phyloP scores from a whole-genome alignment of 2,329 filamentous ascomycete species.

The Cytospora leucostoma region DNA sequence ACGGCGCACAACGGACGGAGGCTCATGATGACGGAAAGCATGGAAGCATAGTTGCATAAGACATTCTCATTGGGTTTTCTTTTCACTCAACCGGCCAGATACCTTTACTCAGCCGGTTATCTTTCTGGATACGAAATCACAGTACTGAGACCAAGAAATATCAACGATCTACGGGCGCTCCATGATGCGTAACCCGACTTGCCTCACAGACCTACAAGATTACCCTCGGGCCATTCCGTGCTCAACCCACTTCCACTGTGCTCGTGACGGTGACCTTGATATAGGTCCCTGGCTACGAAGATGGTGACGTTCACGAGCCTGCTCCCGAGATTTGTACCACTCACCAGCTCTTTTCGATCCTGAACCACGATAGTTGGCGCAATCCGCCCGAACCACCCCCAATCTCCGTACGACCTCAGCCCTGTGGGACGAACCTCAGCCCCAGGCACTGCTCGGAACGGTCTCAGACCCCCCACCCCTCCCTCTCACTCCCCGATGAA shows the following conservation, averaged over 20 bases:
- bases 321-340: background rate
- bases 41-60: background rate
- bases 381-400: background rate
- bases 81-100: background rate
- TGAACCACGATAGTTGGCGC: background rate
- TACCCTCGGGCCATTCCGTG: too few relatives aligned
- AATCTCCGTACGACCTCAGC: background rate
- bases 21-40: background rate
- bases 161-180: background rate
- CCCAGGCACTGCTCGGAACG: background rate
- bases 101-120: background rate
- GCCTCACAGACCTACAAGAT: background rate
- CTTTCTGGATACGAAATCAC: background rate
- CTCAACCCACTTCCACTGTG: too few relatives aligned
- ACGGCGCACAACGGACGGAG: background rate
- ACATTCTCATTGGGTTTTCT: background rate
- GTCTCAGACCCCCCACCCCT: background rate
- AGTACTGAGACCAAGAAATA: background rate
- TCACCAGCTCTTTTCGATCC: background rate
- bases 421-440: background rate
- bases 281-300: too few relatives aligned
- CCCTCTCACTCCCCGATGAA: background rate
- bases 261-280: background rate
- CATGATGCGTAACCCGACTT: background rate
- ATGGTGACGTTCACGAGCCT: background rate